Base-by-base conservation (phyloP, 208 protist genomes). In the Leishmania aethiopica region DNA sequence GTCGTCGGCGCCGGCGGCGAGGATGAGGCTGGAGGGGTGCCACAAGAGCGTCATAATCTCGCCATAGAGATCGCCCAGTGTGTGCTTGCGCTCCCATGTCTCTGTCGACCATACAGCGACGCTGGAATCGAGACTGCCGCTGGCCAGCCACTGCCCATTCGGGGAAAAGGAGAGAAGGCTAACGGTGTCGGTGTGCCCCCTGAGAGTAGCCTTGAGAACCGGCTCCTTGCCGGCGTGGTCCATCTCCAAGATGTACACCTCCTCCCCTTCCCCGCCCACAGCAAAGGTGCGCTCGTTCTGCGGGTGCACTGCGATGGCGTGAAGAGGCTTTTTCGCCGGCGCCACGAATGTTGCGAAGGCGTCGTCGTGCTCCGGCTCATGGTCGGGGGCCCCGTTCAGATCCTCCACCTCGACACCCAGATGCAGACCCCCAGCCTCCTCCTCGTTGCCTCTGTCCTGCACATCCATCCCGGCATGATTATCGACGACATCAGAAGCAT, bases 1-100 rank as follows among this genome's bases (percentile, higher is more conserved):
- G 80, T 99, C 98, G 59, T 94, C 89, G 35, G 92, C 93, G 37
- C 97, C 97, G 42, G 92, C 96, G 45, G 98, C 86, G 22, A 99
- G 77, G 11, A 99, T 76, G 60, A 95, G 91, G 66, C 97, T 98
- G 55, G 94, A 95, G 17, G 96, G 95, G 85, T 99, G 98, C 98
- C 98, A 99, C 62, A 98, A 88, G 7, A 97, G 86, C 7, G 88
- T 89, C 86, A 93, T 84, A 53, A 98, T 88, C 80, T 96, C 94
- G 57, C 93, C 93, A 64, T 91, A 95, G 13, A 97, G 88, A 75
- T 98, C 97, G 10, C 95, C 92, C 1, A 99, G 81, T 11, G 81
- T 80, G 67, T 93, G 84, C 15, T 86, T 66, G n/a, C 88, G 84
- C 72, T 95, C 67, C 97, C 97, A 99, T 28, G 88, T 93, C 32